Evolutionary conservation across 352 stramenopile species (phyloP).

Genomic region (Phytophthora crassamura): DNA sequence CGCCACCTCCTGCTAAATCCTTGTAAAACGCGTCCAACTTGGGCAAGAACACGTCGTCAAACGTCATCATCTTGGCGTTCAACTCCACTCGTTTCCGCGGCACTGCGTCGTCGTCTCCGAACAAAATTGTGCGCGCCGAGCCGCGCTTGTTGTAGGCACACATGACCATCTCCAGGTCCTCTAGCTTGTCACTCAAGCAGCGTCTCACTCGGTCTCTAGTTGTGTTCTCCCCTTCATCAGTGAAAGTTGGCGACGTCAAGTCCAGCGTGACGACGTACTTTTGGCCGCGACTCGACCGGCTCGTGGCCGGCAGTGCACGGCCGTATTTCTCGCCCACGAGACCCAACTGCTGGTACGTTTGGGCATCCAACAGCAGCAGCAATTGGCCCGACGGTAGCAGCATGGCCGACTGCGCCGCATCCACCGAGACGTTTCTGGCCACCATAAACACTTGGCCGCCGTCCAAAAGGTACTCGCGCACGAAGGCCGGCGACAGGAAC

Average conservation of each 20-base stretch:
- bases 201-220: constrained; percentile 50
- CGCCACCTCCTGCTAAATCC: constrained; percentile 19
- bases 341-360: constrained; percentile 77
- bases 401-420: constrained; percentile 61
- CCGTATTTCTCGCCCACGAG: constrained; percentile 75
- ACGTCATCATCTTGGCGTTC: constrained; percentile 47
- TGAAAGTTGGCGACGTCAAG: constrained; percentile 57
- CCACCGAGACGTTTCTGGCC: constrained; percentile 77
- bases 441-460: constrained; percentile 71
- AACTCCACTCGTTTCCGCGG: constrained; percentile 70
- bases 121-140: constrained; percentile 65
- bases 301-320: constrained; percentile 27
- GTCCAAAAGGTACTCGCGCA: constrained; percentile 62
- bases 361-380: constrained; percentile 65
- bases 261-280: constrained; percentile 72
- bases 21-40: constrained; percentile 56
- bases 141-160: constrained; percentile 77
- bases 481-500: constrained; percentile 68
- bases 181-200: constrained; percentile 57
- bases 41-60: constrained; percentile 63
- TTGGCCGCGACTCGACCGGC: constrained; percentile 40
- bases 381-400: constrained; percentile 73
- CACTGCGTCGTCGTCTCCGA: constrained; percentile 71
- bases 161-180: constrained; percentile 75
- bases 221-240: constrained; percentile 16